A percentile compares a stretch with the other conserved stretches of the same genome.
These are phyloP conservation scores for Geotrichum siamense DNA, from an alignment of 1,139 yeast species.

Conservation along the genomic window DNA sequence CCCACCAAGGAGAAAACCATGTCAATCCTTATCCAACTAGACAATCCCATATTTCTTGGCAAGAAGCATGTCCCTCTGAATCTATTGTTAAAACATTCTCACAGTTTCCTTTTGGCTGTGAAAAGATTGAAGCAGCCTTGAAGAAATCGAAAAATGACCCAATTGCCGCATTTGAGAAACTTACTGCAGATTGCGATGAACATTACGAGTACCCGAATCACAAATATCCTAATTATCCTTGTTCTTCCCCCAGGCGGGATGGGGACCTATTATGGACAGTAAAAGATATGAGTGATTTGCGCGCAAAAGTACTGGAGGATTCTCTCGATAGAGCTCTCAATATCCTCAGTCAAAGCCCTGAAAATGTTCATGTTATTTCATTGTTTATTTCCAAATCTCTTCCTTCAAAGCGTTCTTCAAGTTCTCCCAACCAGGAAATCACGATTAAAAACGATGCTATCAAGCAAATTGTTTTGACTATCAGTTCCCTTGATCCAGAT, in stretches of 20 bases:
- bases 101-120: constrained; percentile 39
- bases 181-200: background rate
- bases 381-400: constrained; percentile 39
- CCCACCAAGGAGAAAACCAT: constrained; percentile 23
- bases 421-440: constrained; percentile 2
- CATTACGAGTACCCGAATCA: constrained; percentile 1
- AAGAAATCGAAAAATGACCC: constrained; percentile 3
- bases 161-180: constrained; percentile 1
- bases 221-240: constrained; percentile 19
- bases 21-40: constrained; percentile 13
- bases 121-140: constrained; percentile 29
- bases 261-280: constrained; percentile 32
- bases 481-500: constrained; percentile 35
- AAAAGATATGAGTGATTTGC: constrained; percentile 39
- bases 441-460: constrained; percentile 27
- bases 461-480: constrained; percentile 35
- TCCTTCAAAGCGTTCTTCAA: constrained; percentile 24
- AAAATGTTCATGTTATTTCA: constrained; percentile 44
- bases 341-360: constrained; percentile 47
- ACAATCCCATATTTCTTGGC: constrained; percentile 33
- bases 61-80: constrained; percentile 47
- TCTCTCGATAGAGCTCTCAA: constrained; percentile 45
- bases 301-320: constrained; percentile 33
- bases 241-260: constrained; percentile 27
- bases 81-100: constrained; percentile 42